A percentile compares a stretch with the other conserved stretches of the same genome.
phyloP scores from a whole-genome alignment of 2,329 filamentous ascomycete genomes.

The Diaporthe citri region DNA sequence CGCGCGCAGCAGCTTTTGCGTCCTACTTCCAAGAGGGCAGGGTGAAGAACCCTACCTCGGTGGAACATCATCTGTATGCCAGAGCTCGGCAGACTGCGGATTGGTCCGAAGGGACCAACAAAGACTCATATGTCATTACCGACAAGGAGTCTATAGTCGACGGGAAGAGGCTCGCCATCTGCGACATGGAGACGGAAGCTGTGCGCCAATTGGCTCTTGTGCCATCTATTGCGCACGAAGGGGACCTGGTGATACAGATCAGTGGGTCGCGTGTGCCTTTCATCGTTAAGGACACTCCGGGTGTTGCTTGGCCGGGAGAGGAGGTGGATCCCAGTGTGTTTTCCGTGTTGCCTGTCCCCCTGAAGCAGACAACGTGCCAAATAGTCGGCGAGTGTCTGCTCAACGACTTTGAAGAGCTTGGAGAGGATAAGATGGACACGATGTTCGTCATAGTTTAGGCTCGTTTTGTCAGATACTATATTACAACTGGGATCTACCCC shows the following conservation, averaged over 20 bases:
- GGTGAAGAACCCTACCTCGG: not conserved
- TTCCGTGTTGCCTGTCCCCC: not conserved
- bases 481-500: no score
- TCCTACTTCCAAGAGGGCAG: not conserved
- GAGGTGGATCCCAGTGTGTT: not conserved
- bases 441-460: conserved; percentile 1
- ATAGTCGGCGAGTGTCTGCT: conserved; percentile 2
- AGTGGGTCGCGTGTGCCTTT: not conserved
- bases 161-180: conserved; percentile 1
- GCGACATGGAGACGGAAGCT: not conserved
- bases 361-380: not conserved
- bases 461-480: not conserved
- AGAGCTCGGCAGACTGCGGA: not conserved
- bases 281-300: not conserved
- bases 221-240: not conserved
- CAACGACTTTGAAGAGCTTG: not conserved
- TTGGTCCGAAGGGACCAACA: not conserved
- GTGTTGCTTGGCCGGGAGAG: conserved; percentile 10
- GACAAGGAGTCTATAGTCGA: conserved; percentile 15
- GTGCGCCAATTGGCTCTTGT: not conserved
- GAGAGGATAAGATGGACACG: not conserved
- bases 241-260: conserved; percentile 4
- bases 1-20: not conserved
- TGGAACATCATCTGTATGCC: not conserved
- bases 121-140: not conserved